These are phyloP conservation scores for Botrytis pseudocinerea DNA, from an alignment of 2,329 filamentous ascomycete genomes.

Conservation along the genomic window DNA sequence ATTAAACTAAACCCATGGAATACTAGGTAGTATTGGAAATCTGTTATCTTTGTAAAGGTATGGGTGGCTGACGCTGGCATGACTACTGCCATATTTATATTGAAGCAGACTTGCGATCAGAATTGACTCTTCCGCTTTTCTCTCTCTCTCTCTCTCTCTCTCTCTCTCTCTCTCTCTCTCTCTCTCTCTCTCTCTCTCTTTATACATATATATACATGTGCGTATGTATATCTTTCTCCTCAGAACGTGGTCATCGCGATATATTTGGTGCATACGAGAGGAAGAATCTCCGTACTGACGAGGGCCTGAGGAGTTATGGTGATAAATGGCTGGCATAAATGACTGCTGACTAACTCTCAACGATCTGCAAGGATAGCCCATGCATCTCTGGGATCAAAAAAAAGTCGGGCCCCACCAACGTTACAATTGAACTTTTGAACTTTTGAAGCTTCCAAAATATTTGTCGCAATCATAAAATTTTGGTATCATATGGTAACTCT, in stretches of 20 bases:
- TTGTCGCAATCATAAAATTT: constrained; percentile 13
- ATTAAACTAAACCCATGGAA: not conserved
- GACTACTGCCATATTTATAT: not conserved
- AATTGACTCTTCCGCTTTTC: not conserved
- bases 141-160: too few species aligned
- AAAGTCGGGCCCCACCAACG: constrained; percentile 4
- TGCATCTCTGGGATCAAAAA: not conserved
- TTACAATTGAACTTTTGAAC: constrained; percentile 2
- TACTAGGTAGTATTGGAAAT: not conserved
- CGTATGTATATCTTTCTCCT: not conserved
- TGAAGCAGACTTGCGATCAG: not conserved
- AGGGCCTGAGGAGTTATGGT: not conserved
- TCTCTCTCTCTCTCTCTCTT: too few species aligned
- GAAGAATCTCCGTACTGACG: not conserved
- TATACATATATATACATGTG: too few species aligned
- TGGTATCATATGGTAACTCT: not conserved
- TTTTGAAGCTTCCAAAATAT: constrained; percentile 14
- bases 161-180: too few species aligned
- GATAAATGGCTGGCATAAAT: not conserved
- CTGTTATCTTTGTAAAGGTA: not conserved
- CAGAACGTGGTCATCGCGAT: not conserved
- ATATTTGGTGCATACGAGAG: not conserved
- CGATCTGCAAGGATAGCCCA: not conserved
- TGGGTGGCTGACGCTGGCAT: not conserved
- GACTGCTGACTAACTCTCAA: not conserved